Base-by-base conservation (phyloP, 768 basidiomycete species). In the Tulasnella sp. region DNA sequence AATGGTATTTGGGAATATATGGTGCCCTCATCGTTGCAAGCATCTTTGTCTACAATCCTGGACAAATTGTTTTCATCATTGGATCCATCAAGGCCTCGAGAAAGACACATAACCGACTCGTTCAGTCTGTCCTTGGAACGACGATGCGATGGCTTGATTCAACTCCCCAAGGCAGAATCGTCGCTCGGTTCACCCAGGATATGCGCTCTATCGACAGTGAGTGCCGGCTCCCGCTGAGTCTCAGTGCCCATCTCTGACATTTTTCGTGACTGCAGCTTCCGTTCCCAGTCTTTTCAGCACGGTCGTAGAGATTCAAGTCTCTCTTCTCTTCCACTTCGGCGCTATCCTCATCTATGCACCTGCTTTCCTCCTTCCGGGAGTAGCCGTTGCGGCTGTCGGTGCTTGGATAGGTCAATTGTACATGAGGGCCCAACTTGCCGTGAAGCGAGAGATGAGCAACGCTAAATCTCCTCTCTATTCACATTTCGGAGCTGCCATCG, bases 31-130 rank as follows among this genome's bases (percentile, higher is more conserved):
- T 86, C 26, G 52, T 83, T 0, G 40, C 74, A 35, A 77, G 77
- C 1, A 62, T 81, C 32, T 32, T 78, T 0, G 29, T 79, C 8
- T 87, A 82, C 78, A 74, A 77, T 4, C 17, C 75, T 8, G 82
- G 78, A 0, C 81, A 77, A 35, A 73, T 81, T 19, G 69, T 83
- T 8, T 88, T 83, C 76, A 79, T 84, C n/a, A 79, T 78, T 44
- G 88, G 87, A 2, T 76, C 81, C 1, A 76, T 87, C 66, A 80
- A 86, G 69, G 89, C 88, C 1, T 87, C 87, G 3, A 80, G 82
- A 71, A 77, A 73, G 7, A 85, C 90, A 14, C 88, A 90, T 75
- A 76, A 77, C 29, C 78, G 81, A 72, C 81, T 90, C 0, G 74
- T 89, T 4, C 78, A 83, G 34, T 83, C 87, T 12, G 77, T 90